Conservation (phyloP, 208 protist genomes). For the Endotrypanum monterogeii region DNA sequence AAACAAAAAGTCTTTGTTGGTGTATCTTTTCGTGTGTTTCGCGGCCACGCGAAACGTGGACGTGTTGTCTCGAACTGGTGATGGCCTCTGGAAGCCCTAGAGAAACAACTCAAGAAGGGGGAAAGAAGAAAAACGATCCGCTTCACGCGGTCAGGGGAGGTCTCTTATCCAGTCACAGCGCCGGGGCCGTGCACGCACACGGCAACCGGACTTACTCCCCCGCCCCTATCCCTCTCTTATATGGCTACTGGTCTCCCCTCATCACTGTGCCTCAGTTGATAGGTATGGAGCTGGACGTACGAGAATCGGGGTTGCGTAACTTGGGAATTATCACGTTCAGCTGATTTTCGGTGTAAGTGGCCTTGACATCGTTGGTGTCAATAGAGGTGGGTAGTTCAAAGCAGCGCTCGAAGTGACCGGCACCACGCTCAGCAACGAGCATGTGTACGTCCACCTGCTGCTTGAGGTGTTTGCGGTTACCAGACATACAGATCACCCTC, state of each 20-base stretch:
- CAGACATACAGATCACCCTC: conserved; percentile 63
- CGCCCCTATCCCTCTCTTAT: background rate
- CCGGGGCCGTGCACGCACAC: background rate
- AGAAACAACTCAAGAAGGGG: background rate
- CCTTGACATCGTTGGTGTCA: conserved; percentile 46
- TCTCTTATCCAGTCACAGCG: background rate
- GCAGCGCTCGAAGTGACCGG: conserved; percentile 78
- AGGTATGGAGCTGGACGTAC: conserved; percentile 34
- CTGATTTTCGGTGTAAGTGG: conserved; percentile 49
- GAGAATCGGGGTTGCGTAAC: conserved; percentile 8
- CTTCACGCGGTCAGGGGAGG: background rate
- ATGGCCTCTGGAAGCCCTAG: no score
- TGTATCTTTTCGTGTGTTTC: background rate
- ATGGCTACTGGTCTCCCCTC: background rate
- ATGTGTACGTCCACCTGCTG: conserved; percentile 43
- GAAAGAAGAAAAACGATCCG: background rate
- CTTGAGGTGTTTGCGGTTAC: conserved; percentile 42
- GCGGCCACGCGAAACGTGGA: background rate
- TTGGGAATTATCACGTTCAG: conserved; percentile 68
- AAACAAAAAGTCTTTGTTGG: background rate
- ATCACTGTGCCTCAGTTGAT: conserved; percentile 39
- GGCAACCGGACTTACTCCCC: background rate
- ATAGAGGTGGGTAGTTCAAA: conserved; percentile 53
- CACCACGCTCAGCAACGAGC: conserved; percentile 55
- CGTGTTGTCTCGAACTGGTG: background rate